Evolutionary conservation across 805 yeast genomes (phyloP).

Genomic region (Isabelozyma gotoi): DNA sequence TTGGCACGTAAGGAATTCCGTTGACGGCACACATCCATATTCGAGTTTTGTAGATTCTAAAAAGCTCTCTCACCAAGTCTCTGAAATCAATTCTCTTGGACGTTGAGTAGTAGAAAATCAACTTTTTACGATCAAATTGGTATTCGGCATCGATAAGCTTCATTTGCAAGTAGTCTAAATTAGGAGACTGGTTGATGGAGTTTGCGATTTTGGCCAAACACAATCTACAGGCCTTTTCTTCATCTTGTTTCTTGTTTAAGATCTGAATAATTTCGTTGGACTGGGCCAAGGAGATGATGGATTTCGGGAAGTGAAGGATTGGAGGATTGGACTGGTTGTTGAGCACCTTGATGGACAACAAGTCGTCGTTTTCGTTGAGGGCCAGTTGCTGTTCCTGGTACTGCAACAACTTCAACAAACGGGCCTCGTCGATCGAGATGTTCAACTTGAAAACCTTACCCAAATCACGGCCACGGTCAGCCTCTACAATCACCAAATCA

Average conservation of each 20-base stretch:
- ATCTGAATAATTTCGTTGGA: conserved; percentile 60
- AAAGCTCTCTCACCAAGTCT: conserved; percentile 68
- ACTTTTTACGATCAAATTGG: conserved; percentile 77
- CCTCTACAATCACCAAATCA: conserved; percentile 79
- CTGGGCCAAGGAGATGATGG: conserved; percentile 62
- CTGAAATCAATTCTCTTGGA: conserved; percentile 70
- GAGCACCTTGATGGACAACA: conserved; percentile 18
- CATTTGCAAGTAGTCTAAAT: conserved; percentile 37
- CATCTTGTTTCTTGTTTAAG: conserved; percentile 60
- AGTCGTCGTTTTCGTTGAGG: conserved; percentile 33
- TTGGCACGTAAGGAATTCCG: conserved; percentile 32
- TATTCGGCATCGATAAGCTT: conserved; percentile 73
- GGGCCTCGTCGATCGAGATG: conserved; percentile 64
- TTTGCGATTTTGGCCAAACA: conserved; percentile 59
- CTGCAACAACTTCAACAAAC: conserved; percentile 63
- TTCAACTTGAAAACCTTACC: conserved; percentile 63
- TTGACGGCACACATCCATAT: conserved; percentile 80
- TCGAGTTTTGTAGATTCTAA: conserved; percentile 73
- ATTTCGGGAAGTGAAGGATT: conserved; percentile 62
- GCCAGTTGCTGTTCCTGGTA: conserved; percentile 73
- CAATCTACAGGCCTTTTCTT: conserved; percentile 62
- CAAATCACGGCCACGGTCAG: conserved; percentile 77
- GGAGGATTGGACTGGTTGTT: conserved; percentile 35
- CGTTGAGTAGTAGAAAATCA: conserved; percentile 65
- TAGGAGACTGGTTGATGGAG: conserved; percentile 10